phyloP scores from a whole-genome alignment of 2,329 filamentous ascomycete species.

The Aureobasidium sp. region DNA sequence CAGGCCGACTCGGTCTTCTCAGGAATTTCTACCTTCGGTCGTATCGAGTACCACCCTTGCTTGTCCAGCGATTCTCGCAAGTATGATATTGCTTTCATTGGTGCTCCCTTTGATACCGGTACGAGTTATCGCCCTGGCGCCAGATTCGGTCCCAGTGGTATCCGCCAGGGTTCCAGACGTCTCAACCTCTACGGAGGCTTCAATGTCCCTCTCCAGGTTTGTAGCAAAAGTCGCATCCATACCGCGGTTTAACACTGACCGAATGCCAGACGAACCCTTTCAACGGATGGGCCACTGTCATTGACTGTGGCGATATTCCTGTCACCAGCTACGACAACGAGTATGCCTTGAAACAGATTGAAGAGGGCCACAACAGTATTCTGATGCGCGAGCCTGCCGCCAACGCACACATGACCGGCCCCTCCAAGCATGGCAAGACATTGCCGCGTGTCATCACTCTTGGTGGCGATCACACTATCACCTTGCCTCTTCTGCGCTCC shows the following conservation, averaged over 20 bases:
- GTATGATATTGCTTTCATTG: conserved; percentile 82
- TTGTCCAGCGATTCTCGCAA: conserved; percentile 61
- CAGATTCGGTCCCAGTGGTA: conserved; percentile 76
- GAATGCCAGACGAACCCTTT: conserved; percentile 74
- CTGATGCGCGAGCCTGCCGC: conserved; percentile 65
- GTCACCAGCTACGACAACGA: conserved; percentile 83
- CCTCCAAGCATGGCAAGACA: conserved; percentile 66
- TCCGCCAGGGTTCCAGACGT: conserved; percentile 76
- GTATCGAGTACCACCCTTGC: conserved; percentile 70
- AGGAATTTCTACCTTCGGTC: conserved; percentile 78
- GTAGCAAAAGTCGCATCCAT: conserved; percentile 61
- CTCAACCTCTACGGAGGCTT: conserved; percentile 86
- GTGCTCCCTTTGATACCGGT: conserved; percentile 26
- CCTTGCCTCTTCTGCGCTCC: conserved; percentile 47
- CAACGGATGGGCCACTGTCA: conserved; percentile 69
- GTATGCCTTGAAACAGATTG: conserved; percentile 76
- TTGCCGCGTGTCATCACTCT: conserved; percentile 76
- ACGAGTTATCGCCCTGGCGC: conserved; percentile 65
- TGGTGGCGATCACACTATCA: conserved; percentile 57
- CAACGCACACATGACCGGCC: conserved; percentile 58
- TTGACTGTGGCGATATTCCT: conserved; percentile 79
- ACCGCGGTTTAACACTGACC: not conserved
- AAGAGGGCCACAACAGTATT: conserved; percentile 73
- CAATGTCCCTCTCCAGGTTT: conserved; percentile 68
- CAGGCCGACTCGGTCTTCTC: conserved; percentile 88